Evolutionary conservation across 164 flowering plant species (phyloP), one percentile per base, ranked within the genome.

Genomic region (Cinnamomum chago): DNA sequence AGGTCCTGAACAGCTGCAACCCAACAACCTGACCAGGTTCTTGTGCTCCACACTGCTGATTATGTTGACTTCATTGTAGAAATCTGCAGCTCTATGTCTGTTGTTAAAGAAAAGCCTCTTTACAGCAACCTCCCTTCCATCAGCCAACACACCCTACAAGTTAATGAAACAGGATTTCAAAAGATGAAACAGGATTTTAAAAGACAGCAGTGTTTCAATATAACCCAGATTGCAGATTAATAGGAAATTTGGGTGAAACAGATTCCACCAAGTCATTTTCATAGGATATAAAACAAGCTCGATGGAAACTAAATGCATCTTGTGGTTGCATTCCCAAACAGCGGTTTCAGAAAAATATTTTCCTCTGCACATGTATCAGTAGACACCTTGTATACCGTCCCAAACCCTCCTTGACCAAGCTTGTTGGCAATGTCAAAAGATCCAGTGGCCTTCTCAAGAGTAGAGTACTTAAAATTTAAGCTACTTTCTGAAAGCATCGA

Each of bases 391-490:
- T 78, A 90, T 24, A 88, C 90, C 58, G 81, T 83, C 60, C 91
- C 93, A 79, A 76, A 86, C 66, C 93, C 93, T 76, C 93, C 91
- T 62, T 79, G 84, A 28, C 93, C 93, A 77, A 90, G 84, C 80
- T 81, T 87, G 78, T 79, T 70, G 40, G 75, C 75, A 28, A 79
- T 72, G 68, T 28, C 77, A 73, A 90, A 90, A 76, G 70, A 64
- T 20, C 79, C 85, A n/a, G 91, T 90, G 33, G 93, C 90, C 75
- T 78, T 82, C 76, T 88, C 84, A 22, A 90, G 80, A 50, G 90
- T 86, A 22, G 88, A 76, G 78, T 84, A 85, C 78, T 86, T 87
- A 84, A 90, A 90, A 58, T 84, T 76, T 80, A 75, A 64, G 62
- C 73, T 75, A 30, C 77, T 75, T 24, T 75, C 15, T 13, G 9